These are phyloP conservation scores for Suzukiozyma palmioleophila DNA, from an alignment of 1,139 yeast species.

Conservation along the genomic window DNA sequence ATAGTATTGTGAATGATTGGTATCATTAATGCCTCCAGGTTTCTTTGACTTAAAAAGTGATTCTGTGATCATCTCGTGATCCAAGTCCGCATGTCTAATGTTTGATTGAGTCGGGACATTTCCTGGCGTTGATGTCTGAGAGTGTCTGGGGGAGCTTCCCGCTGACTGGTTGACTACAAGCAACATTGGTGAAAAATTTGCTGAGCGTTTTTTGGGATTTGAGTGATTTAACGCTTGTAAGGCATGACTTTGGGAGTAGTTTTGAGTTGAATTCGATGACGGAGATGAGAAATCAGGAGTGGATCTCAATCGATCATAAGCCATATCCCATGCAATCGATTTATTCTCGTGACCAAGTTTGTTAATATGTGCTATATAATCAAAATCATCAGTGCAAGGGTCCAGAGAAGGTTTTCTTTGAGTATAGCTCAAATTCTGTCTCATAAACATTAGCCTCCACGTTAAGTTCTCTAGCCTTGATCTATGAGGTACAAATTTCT, in stretches of 20 bases:
- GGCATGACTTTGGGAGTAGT: background rate
- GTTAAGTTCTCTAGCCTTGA: slow-evolving; percentile 77
- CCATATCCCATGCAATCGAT: background rate
- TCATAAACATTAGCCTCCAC: slow-evolving; percentile 79
- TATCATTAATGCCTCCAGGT: background rate
- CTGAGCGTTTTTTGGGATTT: slow-evolving; percentile 26
- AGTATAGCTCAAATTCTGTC: slow-evolving; percentile 22
- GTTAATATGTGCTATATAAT: slow-evolving; percentile 64
- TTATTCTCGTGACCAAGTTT: slow-evolving; percentile 39
- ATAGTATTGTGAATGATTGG: slow-evolving; percentile 6
- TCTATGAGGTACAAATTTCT: slow-evolving; percentile 71
- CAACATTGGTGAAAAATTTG: slow-evolving; percentile 30
- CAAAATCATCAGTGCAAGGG: slow-evolving; percentile 53
- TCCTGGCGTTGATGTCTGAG: background rate
- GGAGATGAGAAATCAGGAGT: background rate
- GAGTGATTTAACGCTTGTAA: slow-evolving; percentile 6
- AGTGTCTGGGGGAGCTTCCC: background rate
- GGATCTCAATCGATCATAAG: background rate
- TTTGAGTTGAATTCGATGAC: background rate
- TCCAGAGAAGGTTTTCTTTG: slow-evolving; percentile 12
- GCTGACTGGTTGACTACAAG: slow-evolving; percentile 4
- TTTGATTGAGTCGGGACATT: background rate
- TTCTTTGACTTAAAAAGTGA: background rate
- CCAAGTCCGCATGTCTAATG: background rate
- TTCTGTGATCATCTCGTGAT: background rate